Conservation (phyloP, 2,329 filamentous ascomycete species). For the Aspergillus sp. region DNA sequence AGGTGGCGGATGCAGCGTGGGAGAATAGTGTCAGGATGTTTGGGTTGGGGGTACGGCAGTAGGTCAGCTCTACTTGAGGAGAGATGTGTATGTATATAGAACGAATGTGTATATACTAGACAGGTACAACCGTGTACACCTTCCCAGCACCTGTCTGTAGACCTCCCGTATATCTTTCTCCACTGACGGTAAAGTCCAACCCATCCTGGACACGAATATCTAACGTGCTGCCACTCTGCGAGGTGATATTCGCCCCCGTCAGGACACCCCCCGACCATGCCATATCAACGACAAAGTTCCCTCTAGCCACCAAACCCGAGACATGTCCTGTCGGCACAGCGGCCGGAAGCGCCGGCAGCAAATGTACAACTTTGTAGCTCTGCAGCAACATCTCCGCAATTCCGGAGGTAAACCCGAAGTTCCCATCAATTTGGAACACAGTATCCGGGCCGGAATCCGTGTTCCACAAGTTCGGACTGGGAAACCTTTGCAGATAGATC, state of each 20-base stretch:
- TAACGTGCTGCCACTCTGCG: background rate
- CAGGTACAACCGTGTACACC: constrained; percentile 10
- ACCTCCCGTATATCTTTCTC: background rate
- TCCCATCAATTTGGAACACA: constrained; percentile 53
- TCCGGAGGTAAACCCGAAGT: constrained; percentile 49
- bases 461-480: constrained; percentile 16
- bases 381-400: constrained; percentile 50
- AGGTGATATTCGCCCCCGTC: constrained; percentile 14
- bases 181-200: background rate
- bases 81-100: background rate
- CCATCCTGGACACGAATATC: constrained; percentile 10
- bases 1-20: constrained; percentile 46
- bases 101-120: background rate
- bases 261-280: constrained; percentile 27
- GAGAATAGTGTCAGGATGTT: constrained; percentile 41
- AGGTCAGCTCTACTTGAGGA: background rate
- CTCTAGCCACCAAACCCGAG: constrained; percentile 35
- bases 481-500: constrained; percentile 21
- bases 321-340: constrained; percentile 34
- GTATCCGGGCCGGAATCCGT: constrained; percentile 22
- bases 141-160: background rate
- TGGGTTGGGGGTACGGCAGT: constrained; percentile 9
- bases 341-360: constrained; percentile 40
- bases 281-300: constrained; percentile 38
- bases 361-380: constrained; percentile 30